Conservation (phyloP, 2,329 filamentous ascomycete species). For the Aspergillus bombycis region DNA sequence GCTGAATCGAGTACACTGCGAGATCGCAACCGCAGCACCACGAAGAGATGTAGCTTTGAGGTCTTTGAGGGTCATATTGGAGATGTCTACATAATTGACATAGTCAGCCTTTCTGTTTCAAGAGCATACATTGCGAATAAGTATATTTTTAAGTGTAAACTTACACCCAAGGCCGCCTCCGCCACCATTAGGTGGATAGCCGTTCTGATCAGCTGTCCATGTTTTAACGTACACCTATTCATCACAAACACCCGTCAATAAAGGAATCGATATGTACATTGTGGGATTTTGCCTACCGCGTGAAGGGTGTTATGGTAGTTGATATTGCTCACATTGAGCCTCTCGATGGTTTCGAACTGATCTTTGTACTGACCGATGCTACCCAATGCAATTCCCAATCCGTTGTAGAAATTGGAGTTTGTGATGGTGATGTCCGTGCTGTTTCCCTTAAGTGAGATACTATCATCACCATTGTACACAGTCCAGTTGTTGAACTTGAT, state of each 20-base stretch:
- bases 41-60: slow-evolving; percentile 32
- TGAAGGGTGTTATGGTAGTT: slow-evolving; percentile 51
- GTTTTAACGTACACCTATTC: slow-evolving; percentile 58
- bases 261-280: neutral
- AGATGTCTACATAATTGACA: slow-evolving; percentile 24
- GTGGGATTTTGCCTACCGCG: slow-evolving; percentile 28
- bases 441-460: slow-evolving; percentile 60
- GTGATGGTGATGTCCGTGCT: slow-evolving; percentile 57
- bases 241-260: neutral
- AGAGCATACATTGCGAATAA: neutral
- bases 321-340: slow-evolving; percentile 54
- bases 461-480: slow-evolving; percentile 58
- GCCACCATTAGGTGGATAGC: slow-evolving; percentile 61
- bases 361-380: slow-evolving; percentile 60
- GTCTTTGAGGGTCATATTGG: slow-evolving; percentile 43
- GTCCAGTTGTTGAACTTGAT: slow-evolving; percentile 57
- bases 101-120: neutral
- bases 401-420: slow-evolving; percentile 54
- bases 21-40: slow-evolving; percentile 38
- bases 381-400: slow-evolving; percentile 60
- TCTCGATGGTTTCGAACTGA: slow-evolving; percentile 54
- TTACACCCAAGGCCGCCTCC: slow-evolving; percentile 59
- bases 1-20: slow-evolving; percentile 46
- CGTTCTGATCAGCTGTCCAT: slow-evolving; percentile 57
- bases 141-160: slow-evolving; percentile 22